Evolutionary conservation across 2,329 filamentous ascomycete genomes (phyloP).

Genomic region (Claviceps arundinis): DNA sequence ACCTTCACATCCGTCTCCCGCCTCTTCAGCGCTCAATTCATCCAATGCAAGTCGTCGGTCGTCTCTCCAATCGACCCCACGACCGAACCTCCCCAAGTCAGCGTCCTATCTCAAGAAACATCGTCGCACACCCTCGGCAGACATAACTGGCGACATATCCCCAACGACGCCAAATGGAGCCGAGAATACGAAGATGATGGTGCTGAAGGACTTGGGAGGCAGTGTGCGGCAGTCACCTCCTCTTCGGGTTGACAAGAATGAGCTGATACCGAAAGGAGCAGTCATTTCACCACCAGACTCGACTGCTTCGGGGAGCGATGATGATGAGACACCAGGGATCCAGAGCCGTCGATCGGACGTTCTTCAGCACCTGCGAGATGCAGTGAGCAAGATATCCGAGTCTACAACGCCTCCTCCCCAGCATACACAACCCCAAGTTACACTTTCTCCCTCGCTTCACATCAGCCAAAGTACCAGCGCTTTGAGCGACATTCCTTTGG

Average conservation of each 20-base stretch:
- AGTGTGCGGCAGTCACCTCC: conserved; percentile 73
- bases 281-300: conserved; percentile 90
- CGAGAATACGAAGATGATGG: conserved; percentile 12
- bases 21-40: conserved; percentile 43
- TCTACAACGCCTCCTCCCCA: conserved; percentile 34
- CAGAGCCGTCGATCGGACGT: conserved; percentile 37
- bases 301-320: conserved; percentile 66
- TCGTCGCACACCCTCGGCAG: conserved; percentile 41
- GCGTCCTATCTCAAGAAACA: conserved; percentile 53
- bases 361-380: conserved; percentile 62
- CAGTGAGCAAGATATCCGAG: conserved; percentile 63
- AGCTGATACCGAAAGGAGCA: conserved; percentile 63
- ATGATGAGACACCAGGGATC: conserved; percentile 46
- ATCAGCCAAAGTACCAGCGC: conserved; percentile 35
- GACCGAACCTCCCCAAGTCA: conserved; percentile 47
- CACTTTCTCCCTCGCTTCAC: conserved; percentile 18
- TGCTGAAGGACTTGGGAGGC: conserved; percentile 30
- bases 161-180: conserved; percentile 15
- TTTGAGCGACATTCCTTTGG: conserved; percentile 27
- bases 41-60: conserved; percentile 45
- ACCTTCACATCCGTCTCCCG: conserved; percentile 52
- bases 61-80: conserved; percentile 37
- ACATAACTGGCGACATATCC: conserved; percentile 14
- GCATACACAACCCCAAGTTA: conserved; percentile 23
- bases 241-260: conserved; percentile 56